These are phyloP conservation scores for Metarhizium rileyi DNA, from an alignment of 2,329 filamentous ascomycete genomes.

Conservation along the genomic window DNA sequence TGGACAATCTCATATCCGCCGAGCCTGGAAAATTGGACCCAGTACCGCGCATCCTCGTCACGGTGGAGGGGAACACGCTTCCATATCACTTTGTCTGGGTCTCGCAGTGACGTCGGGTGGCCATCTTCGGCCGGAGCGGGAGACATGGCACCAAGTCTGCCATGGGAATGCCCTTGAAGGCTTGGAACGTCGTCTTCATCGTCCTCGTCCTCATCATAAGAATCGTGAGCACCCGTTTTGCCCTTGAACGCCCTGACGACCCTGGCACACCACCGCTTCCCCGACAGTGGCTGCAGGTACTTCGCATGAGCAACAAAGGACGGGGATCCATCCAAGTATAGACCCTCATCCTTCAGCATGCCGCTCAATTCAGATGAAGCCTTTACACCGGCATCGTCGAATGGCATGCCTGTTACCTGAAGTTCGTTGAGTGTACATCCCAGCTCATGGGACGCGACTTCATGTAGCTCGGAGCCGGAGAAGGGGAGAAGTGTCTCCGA, in stretches of 20 bases:
- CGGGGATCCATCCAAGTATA: slow-evolving; percentile 37
- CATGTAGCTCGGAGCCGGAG: slow-evolving; percentile 38
- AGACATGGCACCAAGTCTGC: slow-evolving; percentile 24
- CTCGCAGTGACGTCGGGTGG: slow-evolving; percentile 30
- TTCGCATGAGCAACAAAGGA: slow-evolving; percentile 32
- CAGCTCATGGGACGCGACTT: slow-evolving; percentile 43
- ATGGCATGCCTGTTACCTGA: slow-evolving; percentile 41
- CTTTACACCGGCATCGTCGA: slow-evolving; percentile 37
- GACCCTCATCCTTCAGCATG: slow-evolving; percentile 43
- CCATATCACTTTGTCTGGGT: slow-evolving; percentile 39
- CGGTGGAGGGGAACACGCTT: slow-evolving; percentile 36
- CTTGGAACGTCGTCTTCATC: slow-evolving; percentile 10
- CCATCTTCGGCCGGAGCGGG: slow-evolving; percentile 32
- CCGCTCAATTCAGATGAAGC: slow-evolving; percentile 38
- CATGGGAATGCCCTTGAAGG: slow-evolving; percentile 13
- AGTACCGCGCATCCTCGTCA: slow-evolving; percentile 31
- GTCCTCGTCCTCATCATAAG: slow-evolving; percentile 18
- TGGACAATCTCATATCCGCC: slow-evolving; percentile 28
- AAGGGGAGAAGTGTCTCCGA: slow-evolving; percentile 34
- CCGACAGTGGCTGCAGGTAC: slow-evolving; percentile 29
- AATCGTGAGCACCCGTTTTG: slow-evolving; percentile 15
- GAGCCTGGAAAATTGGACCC: slow-evolving; percentile 36
- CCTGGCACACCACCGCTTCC: slow-evolving; percentile 29
- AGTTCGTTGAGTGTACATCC: slow-evolving; percentile 44
- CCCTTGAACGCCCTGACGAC: slow-evolving; percentile 36